Evolutionary conservation across 345 rosid species (phyloP).

Genomic region (Populus deltoides): DNA sequence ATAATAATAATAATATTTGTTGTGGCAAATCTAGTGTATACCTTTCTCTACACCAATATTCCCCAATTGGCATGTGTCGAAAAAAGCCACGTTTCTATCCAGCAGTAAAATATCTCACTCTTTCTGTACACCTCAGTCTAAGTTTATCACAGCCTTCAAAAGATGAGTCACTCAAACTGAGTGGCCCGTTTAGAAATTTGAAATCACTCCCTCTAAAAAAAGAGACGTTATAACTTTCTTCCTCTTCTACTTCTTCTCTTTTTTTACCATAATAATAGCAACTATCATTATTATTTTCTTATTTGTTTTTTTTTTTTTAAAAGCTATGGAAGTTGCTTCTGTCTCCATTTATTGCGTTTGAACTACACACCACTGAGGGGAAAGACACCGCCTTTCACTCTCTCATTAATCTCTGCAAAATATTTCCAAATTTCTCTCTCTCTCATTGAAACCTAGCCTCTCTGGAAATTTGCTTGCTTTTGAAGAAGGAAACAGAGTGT

Average conservation of each 20-base stretch:
- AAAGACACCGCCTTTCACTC: not conserved
- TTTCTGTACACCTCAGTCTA: not conserved
- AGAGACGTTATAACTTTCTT: conserved; percentile 58
- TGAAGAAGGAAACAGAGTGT: not conserved
- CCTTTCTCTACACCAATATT: not conserved
- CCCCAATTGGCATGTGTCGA: not conserved
- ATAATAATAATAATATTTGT: too few relatives aligned
- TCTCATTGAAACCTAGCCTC: not conserved
- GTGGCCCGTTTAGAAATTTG: conserved; percentile 49
- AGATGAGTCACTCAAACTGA: conserved; percentile 2
- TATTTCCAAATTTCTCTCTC: not conserved
- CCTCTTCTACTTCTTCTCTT: not conserved
- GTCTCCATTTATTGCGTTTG: conserved; percentile 47
- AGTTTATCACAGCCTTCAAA: conserved; percentile 8
- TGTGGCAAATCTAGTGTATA: not conserved
- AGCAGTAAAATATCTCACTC: not conserved
- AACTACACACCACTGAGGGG: conserved; percentile 17
- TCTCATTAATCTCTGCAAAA: conserved; percentile 9
- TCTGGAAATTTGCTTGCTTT: not conserved
- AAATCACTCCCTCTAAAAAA: conserved; percentile 48
- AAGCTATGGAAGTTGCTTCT: not conserved
- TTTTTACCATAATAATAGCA: not conserved
- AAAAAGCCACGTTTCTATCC: not conserved
- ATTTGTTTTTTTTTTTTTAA: not conserved
- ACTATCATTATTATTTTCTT: not conserved